Evolutionary conservation across 345 rosid species (phyloP), one percentile per base, ranked within the genome.

Genomic region (Salix exigua): DNA sequence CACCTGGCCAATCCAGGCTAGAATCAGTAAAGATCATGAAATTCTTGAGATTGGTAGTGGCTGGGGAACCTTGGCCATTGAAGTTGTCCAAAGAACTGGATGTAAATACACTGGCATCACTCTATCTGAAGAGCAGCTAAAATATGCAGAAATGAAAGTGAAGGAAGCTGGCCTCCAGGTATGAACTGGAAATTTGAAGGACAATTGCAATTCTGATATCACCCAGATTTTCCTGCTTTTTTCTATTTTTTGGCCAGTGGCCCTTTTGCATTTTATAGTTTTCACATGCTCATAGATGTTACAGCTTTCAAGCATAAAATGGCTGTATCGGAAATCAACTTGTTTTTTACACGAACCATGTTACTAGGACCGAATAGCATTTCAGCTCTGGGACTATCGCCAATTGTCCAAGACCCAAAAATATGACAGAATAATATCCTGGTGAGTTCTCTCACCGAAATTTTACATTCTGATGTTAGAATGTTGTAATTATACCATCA

Each of bases 121-220:
- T 11, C 75, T 95, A 10, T 95, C 98, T 5, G 81, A 84, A 64
- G 92, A 93, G 81, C 98, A 93, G 46, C 88, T 93, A 46, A 89
- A 84, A 66, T 91, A 79, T 77, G 97, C 93, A 17, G 91, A 93
- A 78, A 80, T 12, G 60, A 90, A 86, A 83, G 97, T 88, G 19
- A 89, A 88, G 80, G 94, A 89, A 83, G 97, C 96, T 80, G 94
- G 97, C 73, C 97, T 95, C 71, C 80, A 90, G 97, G 97, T 90
- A 83, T 65, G 37, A 51, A 51, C n/a, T 51, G 21, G 58, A 51
- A 19, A 51, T 51, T 6, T 51, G 21, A 51, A 51, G 58, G 58
- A 51, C 58, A 18, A 1, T 19, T 18, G 58, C 58, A 51, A 19
- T 51, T 50, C 55, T 50, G 55, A 50, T 17, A 50, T 50, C 21